Base-by-base conservation (phyloP, 139 green algal species). In the Nannochloris sp. region DNA sequence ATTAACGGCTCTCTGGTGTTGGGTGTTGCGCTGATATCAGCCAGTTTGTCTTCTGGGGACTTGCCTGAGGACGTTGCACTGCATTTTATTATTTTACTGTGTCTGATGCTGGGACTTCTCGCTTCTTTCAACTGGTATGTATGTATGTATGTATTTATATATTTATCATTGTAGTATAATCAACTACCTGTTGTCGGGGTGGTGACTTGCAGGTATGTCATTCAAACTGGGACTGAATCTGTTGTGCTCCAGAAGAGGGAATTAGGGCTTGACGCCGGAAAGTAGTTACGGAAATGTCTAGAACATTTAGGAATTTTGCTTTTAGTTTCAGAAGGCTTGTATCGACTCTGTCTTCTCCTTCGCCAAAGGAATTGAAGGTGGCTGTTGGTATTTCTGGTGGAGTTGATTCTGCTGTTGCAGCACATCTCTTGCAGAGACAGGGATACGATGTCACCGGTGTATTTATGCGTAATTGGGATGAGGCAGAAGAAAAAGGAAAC, bases 391-490 rank as follows among this genome's bases (percentile, higher is more conserved):
- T 94, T 26, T 89, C 80, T 9, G 87, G 87, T 4, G 87, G 87
- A 16, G 87, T 94, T 12, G 87, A 94, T 72, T 92, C 84, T 16
- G 78, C 84, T 3, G 75, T 93, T 26, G 81, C 84, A 23, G 82
- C 83, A 6, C 60, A 83, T 46, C 66, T 89, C 45, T 64, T 89
- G 49, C 63, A 85, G 63, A 56, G 40, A 26, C 46, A 53, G 63
- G 85, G 60, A 20, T 40, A 75, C 61, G 59, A 85, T 2, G 71
- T 92, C 57, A 66, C 84, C 44, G 82, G 80, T 12, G 60, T 90
- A 26, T 85, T 84, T 79, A 90, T 90, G 86, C 75, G 78, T 65
- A 94, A 89, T 65, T 95, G 87, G 87, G 87, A 93, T 53, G 75
- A 79, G 48, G 55, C 57, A 23, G 87, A 95, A 68, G 85, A 91